Base-by-base conservation (phyloP, 2,329 filamentous ascomycete species). In the Penicillium sp. region DNA sequence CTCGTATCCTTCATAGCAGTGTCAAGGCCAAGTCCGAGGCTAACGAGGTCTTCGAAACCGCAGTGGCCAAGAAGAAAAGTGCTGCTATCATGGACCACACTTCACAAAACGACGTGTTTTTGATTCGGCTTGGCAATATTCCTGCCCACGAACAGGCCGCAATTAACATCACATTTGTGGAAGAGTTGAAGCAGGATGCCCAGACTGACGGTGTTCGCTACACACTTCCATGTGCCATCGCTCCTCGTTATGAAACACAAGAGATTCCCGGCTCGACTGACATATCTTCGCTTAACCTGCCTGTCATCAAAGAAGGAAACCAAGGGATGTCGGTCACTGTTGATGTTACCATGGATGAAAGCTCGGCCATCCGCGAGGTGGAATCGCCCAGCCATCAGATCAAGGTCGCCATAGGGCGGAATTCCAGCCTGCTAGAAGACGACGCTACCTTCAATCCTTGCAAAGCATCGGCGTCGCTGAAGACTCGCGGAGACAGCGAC, bases 161-260 rank as follows among this genome's bases (percentile, higher is more conserved):
- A 6, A 81, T 90, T 6, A 78, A 86, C 10, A 83, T 90, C 51
- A 83, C 77, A 0, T 90, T 88, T 57, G 77, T 89, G 4, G 85
- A 84, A 2, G 87, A 91, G 67, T 77, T 91, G 50, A 89, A 89
- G 72, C 85, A 90, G 60, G 87, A 90, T 64, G 81, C 84, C 41
- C 83, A 86, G 57, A 77, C 82, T 3, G 85, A 91, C 63, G 86
- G 86, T 5, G 76, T 88, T 24, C 81, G 87, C 6, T 88, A 88
- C 65, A 90, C 83, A 4, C 82, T 92, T 4, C 88, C 88, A 0
- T 88, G 82, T 1, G 73, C 70, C 45, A 86, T 92, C 51, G 85
- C 84, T 0, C 88, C 88, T 1, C 80, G 87, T 18, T 91, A 89
- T 68, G 85, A 85, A 11, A 61, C 61, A 6, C 2, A 16, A 5